A percentile compares a stretch with the other conserved stretches of the same genome.
Conservation (phyloP, 225 moss, liverwort and hornwort species). For the Pseudoscleropodium purum region DNA sequence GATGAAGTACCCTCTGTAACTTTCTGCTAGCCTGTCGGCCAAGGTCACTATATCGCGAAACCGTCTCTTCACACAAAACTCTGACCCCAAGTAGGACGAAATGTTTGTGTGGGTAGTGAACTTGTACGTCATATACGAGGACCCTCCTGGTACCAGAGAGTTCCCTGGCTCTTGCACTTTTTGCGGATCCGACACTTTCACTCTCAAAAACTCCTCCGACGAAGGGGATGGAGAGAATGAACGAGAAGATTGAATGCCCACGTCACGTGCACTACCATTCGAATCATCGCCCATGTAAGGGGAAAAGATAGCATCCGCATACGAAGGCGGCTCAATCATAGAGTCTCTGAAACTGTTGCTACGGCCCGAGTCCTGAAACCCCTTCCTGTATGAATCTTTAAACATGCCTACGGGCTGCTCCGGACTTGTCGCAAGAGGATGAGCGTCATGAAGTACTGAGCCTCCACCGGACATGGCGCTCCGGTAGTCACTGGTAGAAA, state of each 20-base stretch:
- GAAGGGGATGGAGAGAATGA: constrained; percentile 52
- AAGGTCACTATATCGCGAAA: constrained; percentile 88
- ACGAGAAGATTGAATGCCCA: constrained; percentile 52
- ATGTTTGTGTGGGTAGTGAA: constrained; percentile 80
- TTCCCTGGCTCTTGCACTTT: constrained; percentile 69
- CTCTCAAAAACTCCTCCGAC: constrained; percentile 49
- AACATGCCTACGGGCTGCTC: constrained; percentile 48
- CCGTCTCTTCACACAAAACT: constrained; percentile 82
- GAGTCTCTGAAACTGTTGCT: constrained; percentile 63
- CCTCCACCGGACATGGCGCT: constrained; percentile 83
- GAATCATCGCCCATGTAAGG: constrained; percentile 78
- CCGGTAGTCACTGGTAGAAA: constrained; percentile 86
- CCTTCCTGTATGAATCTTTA: constrained; percentile 63
- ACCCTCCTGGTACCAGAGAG: constrained; percentile 70
- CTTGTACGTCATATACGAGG: constrained; percentile 69
- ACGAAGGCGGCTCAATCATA: constrained; percentile 94
- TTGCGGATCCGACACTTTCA: constrained; percentile 81
- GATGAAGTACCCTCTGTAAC: constrained; percentile 80
- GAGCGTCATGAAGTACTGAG: constrained; percentile 60
- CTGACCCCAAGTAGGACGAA: constrained; percentile 69
- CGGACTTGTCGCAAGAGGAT: constrained; percentile 63
- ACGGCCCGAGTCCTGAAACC: constrained; percentile 65
- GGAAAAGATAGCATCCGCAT: constrained; percentile 97
- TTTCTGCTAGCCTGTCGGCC: constrained; percentile 78
- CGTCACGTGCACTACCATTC: constrained; percentile 61